Base-by-base conservation (phyloP, 805 yeast species). In the Lachancea sp. region DNA sequence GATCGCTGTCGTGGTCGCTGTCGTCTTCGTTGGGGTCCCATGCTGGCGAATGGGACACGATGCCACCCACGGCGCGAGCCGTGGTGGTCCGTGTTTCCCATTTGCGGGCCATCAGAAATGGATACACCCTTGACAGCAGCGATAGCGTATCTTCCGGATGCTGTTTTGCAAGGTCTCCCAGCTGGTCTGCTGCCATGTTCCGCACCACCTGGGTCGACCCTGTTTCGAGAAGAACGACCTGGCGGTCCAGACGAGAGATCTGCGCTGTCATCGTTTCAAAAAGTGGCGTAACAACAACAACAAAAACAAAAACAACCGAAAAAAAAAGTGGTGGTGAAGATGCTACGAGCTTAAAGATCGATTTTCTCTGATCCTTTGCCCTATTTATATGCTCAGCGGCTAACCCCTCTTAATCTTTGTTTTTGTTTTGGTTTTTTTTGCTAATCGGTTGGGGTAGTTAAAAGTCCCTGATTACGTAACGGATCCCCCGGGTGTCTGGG, bases 61-160 rank as follows among this genome's bases (percentile, higher is more conserved):
- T 89, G 3, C 95, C 95, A 8, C 98, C 98, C 54, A 93, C 77
- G 0, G 99, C 98, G 44, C 88, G 71, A 0, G 97, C 96, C 1
- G 99, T 93, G 1, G 98, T 81, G 1, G 85, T 82, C 62, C 99
- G 75, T 0, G 99, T 90, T 63, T 93, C 99, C 99, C 99, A 93
- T 66, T 82, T 88, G 47, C 72, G 75, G 20, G 88, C 79, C 57
- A 80, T 77, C 47, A 93, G 71, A 61, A 81, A 93, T 0, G 99
- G 98, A 56, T 89, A 87, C 1, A 93, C 95, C 48, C 98, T 74
- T 13, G 95, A 87, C 29, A 93, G 68, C 35, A 93, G 68, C 47
- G 83, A 83, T 43, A 88, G 72, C 17, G 86, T 78, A 57, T 93
- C 98, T 58, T 91, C 98, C 0, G 98, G 96, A 58, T 93, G 98